Base-by-base conservation (phyloP, 164 flowering plant species). In the Magnolia kwangsiensis region DNA sequence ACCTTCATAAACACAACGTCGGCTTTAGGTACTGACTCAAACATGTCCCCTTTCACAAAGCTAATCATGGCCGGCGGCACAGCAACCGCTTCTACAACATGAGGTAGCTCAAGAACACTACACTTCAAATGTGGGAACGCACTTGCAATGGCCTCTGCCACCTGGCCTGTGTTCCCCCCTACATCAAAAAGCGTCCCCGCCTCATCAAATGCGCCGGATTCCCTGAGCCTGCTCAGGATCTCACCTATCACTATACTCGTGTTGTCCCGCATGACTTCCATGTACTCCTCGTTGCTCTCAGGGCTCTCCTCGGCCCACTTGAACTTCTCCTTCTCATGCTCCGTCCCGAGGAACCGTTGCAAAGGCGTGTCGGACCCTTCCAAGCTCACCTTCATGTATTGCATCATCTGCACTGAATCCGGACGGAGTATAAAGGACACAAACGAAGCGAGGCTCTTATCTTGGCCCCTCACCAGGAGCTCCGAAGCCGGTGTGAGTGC, bases 121-220 rank as follows among this genome's bases (percentile, higher is more conserved):
- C 50, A 69, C 50, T 69, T 69, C 19, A 69, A 11, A 3, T 49
- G 50, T 0, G 86, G 87, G n/a, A 81, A 88, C 0, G 81, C 78
- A 1, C 75, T 74, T 0, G 81, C 81, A 13, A 86, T 73, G 5
- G 80, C 80, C 78, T 51, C 73, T 1, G 83, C 80, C 65, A 80
- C 27, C 0, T 72, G 75, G 31, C 90, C 90, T 0, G 83, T 80
- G 45, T 88, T 82, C 13, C 87, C 88, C 23, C 84, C 89, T 0
- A 83, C 82, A 63, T 84, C 87, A 4, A 84, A 85, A 67, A 84
- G 11, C 10, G 85, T 72, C 37, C 37, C 67, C 76, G 83, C 63
- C 8, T 87, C 87, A 50, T 75, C 71, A 37, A 86, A 82, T 8
- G 21, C 27, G n/a, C 24, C 24, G 23, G 69, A 20, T 66, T 66